A percentile compares a stretch with the other conserved stretches of the same genome.
phyloP scores from a whole-genome alignment of 2,329 filamentous ascomycete species.

The Ophiostoma angusticollis region DNA sequence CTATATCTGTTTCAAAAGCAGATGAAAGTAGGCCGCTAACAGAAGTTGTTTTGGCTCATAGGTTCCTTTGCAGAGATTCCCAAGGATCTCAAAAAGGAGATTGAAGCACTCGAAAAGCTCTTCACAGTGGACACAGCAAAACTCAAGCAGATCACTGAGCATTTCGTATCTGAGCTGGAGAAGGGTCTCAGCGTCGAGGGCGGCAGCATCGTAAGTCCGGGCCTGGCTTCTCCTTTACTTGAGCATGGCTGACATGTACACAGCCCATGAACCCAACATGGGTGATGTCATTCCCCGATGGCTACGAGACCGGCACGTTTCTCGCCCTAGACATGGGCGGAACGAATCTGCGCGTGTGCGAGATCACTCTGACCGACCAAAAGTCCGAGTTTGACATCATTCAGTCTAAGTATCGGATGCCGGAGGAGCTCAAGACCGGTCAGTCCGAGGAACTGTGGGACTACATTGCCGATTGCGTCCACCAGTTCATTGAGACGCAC shows the following conservation, averaged over 20 bases:
- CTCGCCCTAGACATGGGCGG: slow-evolving; percentile 92
- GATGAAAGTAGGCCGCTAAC: neutral
- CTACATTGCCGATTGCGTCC: slow-evolving; percentile 83
- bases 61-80: slow-evolving; percentile 88
- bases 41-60: slow-evolving; percentile 22
- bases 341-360: slow-evolving; percentile 88
- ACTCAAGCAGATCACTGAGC: slow-evolving; percentile 80
- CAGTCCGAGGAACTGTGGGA: slow-evolving; percentile 81
- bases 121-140: slow-evolving; percentile 69
- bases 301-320: slow-evolving; percentile 75
- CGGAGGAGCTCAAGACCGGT: slow-evolving; percentile 80
- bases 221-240: neutral
- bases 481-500: slow-evolving; percentile 81
- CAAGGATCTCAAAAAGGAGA: slow-evolving; percentile 66
- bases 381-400: slow-evolving; percentile 89
- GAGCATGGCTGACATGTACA: neutral
- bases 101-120: slow-evolving; percentile 68
- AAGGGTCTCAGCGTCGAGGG: slow-evolving; percentile 82
- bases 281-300: slow-evolving; percentile 83
- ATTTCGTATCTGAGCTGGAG: slow-evolving; percentile 77
- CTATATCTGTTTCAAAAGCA: neutral
- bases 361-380: slow-evolving; percentile 76
- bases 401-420: slow-evolving; percentile 92
- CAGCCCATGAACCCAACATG: slow-evolving; percentile 97
- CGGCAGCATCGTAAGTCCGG: slow-evolving; percentile 68